phyloP scores from a whole-genome alignment of 805 yeast genomes.

The Ogataea henricii region DNA sequence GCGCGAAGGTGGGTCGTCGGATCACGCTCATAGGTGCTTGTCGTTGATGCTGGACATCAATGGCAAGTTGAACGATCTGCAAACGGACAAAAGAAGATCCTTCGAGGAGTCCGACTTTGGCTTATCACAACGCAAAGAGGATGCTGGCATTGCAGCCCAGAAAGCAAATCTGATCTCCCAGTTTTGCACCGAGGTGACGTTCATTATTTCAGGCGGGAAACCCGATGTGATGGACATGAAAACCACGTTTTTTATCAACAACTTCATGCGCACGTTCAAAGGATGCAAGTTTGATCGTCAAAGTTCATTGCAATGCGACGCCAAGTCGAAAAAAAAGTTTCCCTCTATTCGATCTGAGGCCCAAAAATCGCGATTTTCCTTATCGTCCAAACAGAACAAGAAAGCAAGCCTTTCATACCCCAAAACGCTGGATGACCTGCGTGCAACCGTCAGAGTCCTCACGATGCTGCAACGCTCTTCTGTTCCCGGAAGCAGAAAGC shows the following conservation, averaged over 20 bases:
- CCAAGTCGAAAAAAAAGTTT: background rate
- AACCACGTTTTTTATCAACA: background rate
- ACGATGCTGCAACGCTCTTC: background rate
- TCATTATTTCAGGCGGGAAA: background rate
- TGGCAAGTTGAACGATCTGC: background rate
- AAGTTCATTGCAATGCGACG: background rate
- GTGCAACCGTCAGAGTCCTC: background rate
- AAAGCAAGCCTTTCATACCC: conserved; percentile 1
- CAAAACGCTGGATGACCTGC: conserved; percentile 9
- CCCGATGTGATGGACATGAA: conserved; percentile 1
- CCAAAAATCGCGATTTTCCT: background rate
- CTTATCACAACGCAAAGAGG: background rate
- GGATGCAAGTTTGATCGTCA: background rate
- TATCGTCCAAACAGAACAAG: background rate
- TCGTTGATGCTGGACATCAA: conserved; percentile 10
- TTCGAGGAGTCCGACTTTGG: conserved; percentile 8
- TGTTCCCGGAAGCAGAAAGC: background rate
- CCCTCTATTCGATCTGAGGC: background rate
- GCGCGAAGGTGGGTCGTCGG: background rate
- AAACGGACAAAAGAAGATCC: background rate
- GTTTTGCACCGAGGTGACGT: conserved; percentile 1
- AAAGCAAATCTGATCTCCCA: conserved; percentile 4
- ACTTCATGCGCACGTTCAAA: background rate
- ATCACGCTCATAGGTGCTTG: background rate
- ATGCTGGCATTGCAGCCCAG: background rate